Conservation (phyloP, 192 early-diverging fungal species). For the Rhizophagus clarus region DNA sequence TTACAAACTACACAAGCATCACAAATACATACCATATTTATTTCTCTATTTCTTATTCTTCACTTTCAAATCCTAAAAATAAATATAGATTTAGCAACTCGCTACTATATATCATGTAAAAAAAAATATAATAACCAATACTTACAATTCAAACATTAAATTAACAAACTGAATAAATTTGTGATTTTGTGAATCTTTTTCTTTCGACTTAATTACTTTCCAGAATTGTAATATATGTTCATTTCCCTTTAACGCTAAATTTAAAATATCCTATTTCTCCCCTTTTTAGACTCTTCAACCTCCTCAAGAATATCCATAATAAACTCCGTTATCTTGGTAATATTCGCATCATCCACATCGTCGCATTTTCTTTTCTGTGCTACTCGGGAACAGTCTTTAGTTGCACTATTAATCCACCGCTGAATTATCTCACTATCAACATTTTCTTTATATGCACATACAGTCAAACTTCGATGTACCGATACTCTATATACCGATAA, state of each 20-base stretch:
- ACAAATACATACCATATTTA: background rate
- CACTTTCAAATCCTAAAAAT: slow-evolving; percentile 8
- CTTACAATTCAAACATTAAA: slow-evolving; percentile 26
- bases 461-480: too few relatives aligned
- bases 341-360: background rate
- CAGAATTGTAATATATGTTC: slow-evolving; percentile 21
- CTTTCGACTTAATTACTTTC: slow-evolving; percentile 11
- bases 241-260: slow-evolving; percentile 16
- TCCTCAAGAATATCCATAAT: slow-evolving; percentile 16
- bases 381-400: background rate
- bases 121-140: slow-evolving; percentile 21
- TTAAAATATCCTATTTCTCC: slow-evolving; percentile 13
- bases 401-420: background rate
- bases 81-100: background rate
- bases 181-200: slow-evolving; percentile 4
- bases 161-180: slow-evolving; percentile 20
- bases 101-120: background rate
- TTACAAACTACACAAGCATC: slow-evolving; percentile 9
- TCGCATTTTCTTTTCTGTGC: background rate
- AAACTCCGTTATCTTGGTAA: background rate
- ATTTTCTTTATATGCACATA: slow-evolving; percentile 13
- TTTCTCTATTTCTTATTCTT: background rate
- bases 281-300: slow-evolving; percentile 15
- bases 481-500: too few relatives aligned
- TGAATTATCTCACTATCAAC: background rate